Base-by-base conservation (phyloP, 805 yeast species). In the Saturnispora mendoncae region DNA sequence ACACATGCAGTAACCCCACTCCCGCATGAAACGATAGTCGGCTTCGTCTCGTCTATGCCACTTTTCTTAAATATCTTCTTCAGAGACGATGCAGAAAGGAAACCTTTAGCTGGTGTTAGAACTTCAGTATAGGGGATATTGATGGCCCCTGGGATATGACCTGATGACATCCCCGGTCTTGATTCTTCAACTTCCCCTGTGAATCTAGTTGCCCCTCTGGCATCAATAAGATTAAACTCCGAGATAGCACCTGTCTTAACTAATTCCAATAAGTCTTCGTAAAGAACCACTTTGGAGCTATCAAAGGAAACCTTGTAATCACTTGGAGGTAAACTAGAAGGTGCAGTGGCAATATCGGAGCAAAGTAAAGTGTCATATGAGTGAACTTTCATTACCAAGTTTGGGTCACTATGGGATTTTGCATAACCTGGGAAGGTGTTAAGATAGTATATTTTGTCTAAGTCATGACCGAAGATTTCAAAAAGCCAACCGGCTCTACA, bases 1-100 rank as follows among this genome's bases (percentile, higher is more conserved):
- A 92, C 78, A 48, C 90, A 85, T 1, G 97, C 97, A 9, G 97
- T 80, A 37, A 92, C 97, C 35, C 97, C 98, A 0, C 97, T 81
- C 23, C 97, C 98, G 58, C 98, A 92, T 84, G 84, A 77, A 30
- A 82, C 83, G 38, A 92, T 76, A 15, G 84, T 76, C 10, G 85
- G 88, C 53, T 81, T 80, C 14, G 67, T 60, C 15, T 54, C 62
- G 33, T 57, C 58, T 28, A 68, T 51, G 9, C 51, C 63, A 31
- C 70, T 58, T 32, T 61, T 64, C 7, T 66, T 54, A 49, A 87
- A 71, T 9, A 76, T 57, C 13, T 61, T 54, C 6, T 56, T 44
- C 29, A 90, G 55, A 33, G 72, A 75, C 9, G 58, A 64, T 7
- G 65, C 55, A 2, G 72, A 52, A 52, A 69, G 70, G 65, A 71